Percentiles rank a stretch among this genome's conserved stretches.
These are phyloP conservation scores for Lepiota brunneoincarnata DNA, from an alignment of 768 basidiomycete species.

Conservation along the genomic window DNA sequence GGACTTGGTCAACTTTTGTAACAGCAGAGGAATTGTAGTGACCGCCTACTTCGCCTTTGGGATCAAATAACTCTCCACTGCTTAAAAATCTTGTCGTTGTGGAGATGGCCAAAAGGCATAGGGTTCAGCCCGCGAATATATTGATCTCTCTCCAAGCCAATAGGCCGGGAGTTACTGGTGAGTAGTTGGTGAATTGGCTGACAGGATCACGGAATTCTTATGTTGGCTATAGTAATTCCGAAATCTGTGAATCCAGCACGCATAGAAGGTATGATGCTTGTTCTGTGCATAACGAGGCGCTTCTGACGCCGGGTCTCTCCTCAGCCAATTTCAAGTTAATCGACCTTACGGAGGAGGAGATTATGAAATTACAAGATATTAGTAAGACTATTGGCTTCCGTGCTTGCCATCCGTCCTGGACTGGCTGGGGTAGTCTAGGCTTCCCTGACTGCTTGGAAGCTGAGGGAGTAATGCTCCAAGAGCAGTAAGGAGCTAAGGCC, in stretches of 20 bases:
- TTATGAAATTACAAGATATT: slow-evolving; percentile 54
- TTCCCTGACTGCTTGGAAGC: slow-evolving; percentile 48
- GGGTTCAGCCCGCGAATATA: slow-evolving; percentile 59
- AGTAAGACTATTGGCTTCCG: slow-evolving; percentile 64
- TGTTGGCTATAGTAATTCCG: slow-evolving; percentile 46
- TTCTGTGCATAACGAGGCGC: background rate
- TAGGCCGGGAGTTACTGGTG: slow-evolving; percentile 52
- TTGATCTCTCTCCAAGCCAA: slow-evolving; percentile 76
- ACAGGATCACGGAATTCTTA: background rate
- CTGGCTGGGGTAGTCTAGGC: slow-evolving; percentile 59
- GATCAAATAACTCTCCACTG: slow-evolving; percentile 67
- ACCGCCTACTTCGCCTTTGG: slow-evolving; percentile 83
- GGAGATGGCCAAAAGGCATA: slow-evolving; percentile 61
- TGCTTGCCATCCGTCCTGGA: slow-evolving; percentile 63
- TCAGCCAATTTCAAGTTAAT: slow-evolving; percentile 59
- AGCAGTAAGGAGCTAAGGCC: background rate
- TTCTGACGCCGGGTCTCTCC: background rate
- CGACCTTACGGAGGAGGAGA: slow-evolving; percentile 59
- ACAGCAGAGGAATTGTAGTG: slow-evolving; percentile 60
- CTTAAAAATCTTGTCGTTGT: slow-evolving; percentile 56
- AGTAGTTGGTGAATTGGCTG: slow-evolving; percentile 11
- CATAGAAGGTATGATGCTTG: slow-evolving; percentile 32
- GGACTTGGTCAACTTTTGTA: slow-evolving; percentile 62
- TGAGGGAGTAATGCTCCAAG: background rate
- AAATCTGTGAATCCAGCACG: slow-evolving; percentile 76